Evolutionary conservation across 2,329 filamentous ascomycete genomes (phyloP), one percentile per base, ranked within the genome.

Genomic region (Zarea fungicola): DNA sequence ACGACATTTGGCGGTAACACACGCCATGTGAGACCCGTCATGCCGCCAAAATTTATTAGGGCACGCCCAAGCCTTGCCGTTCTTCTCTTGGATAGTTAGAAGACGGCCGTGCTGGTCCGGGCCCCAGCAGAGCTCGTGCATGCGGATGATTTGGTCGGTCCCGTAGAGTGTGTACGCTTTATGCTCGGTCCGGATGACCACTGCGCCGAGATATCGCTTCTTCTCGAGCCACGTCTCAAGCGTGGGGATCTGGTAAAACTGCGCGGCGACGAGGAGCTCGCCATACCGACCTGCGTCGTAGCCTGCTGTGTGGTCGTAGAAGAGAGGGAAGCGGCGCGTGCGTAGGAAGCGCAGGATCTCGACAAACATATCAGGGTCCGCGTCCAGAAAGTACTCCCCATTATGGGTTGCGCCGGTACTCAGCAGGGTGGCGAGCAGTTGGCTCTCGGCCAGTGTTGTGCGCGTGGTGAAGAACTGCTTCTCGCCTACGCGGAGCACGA

Each of bases 351-450:
- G 56, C 25, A 68, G 57, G 45, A 70, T 55, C 42, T 70, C 60
- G 13, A 55, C 52, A 52, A 72, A 71, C 6, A 66, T 46, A 3
- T 58, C 57, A 0, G 62, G 59, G 47, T 71, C 67, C 0, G 62
- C 60, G 52, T 71, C 67, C 29, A 72, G 49, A 54, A 69, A 69
- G 56, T 66, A 67, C 13, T 62, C 42, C 16, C 51, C 49, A 18
- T 65, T 56, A 4, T 51, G 48, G 2, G 32, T 48, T 1, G 48
- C 29, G 11, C 47, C 44, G 5, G 35, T 39, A 44, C 41, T 37
- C 7, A 49, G 52, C 13, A 57, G 50, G 21, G 48, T 35, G 4
- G 47, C 16, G 46, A 56, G 54, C 41, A 57, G 55, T 16, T 35
- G 25, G 40, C 46, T 53, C 21, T 50, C 47, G 35, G 49, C 43